Evolutionary conservation across 768 basidiomycete genomes (phyloP).

Genomic region (Goffeauzyma gilvescens): DNA sequence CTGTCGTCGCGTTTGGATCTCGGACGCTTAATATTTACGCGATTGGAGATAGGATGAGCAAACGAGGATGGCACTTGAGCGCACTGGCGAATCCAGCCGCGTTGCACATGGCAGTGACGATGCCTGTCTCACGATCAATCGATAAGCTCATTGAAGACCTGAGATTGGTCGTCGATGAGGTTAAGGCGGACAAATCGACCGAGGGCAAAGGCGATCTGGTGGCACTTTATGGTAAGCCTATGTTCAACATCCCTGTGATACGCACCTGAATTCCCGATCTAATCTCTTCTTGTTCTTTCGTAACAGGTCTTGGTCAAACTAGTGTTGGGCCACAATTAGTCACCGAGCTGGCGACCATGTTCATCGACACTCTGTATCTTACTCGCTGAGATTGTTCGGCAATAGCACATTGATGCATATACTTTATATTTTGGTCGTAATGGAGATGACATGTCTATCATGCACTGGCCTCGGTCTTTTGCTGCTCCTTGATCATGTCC

Average conservation of each 20-base stretch:
- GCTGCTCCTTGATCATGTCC: slow-evolving; percentile 10
- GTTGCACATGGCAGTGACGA: slow-evolving; percentile 85
- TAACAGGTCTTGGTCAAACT: slow-evolving; percentile 56
- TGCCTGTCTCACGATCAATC: slow-evolving; percentile 38
- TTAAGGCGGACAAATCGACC: slow-evolving; percentile 41
- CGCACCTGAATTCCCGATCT: background rate
- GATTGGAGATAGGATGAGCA: slow-evolving; percentile 73
- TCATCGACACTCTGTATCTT: slow-evolving; percentile 64
- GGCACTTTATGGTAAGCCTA: slow-evolving; percentile 53
- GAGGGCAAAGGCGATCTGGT: slow-evolving; percentile 66
- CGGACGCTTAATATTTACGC: slow-evolving; percentile 54
- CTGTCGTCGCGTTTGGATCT: slow-evolving; percentile 74
- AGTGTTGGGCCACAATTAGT: slow-evolving; percentile 69
- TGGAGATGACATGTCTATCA: too few species aligned
- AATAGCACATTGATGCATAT: too few species aligned
- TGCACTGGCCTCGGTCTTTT: too few species aligned
- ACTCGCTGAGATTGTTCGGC: too few species aligned
- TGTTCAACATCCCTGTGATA: background rate
- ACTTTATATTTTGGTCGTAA: too few species aligned
- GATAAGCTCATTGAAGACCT: slow-evolving; percentile 71
- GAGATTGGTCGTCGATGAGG: slow-evolving; percentile 53
- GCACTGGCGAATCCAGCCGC: slow-evolving; percentile 59
- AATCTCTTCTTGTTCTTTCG: slow-evolving; percentile 27
- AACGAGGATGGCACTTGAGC: slow-evolving; percentile 80
- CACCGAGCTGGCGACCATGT: slow-evolving; percentile 54